These are phyloP conservation scores for Morella rubra DNA, from an alignment of 306 rosid species.

Conservation along the genomic window DNA sequence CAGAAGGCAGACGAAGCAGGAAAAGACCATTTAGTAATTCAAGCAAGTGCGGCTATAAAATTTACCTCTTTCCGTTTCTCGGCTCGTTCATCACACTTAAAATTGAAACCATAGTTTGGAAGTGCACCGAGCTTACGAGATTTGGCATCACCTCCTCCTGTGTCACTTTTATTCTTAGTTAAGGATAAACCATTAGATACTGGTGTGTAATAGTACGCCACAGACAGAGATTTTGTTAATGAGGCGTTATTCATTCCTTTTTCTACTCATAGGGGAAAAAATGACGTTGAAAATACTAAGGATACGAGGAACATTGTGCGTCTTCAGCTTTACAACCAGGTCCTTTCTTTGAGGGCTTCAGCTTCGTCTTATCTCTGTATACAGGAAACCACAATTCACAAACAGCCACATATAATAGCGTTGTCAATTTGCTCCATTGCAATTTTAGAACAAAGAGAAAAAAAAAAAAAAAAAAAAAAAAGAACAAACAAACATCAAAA, in stretches of 20 bases:
- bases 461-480: not conserved
- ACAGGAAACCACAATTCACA: conserved; percentile 26
- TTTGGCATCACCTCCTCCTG: conserved; percentile 56
- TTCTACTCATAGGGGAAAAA: conserved; percentile 14
- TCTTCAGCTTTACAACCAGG: conserved; percentile 48
- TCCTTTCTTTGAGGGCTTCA: conserved; percentile 47
- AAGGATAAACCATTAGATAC: conserved; percentile 41
- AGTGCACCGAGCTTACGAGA: conserved; percentile 57
- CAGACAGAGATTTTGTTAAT: not conserved
- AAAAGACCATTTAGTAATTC: conserved; percentile 16
- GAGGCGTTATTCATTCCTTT: conserved; percentile 18
- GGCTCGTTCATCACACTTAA: conserved; percentile 94
- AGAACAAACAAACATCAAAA: not conserved
- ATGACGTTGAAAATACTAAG: conserved; percentile 34
- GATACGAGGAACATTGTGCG: conserved; percentile 73
- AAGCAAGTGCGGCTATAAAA: conserved; percentile 21
- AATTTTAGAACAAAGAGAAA: not conserved
- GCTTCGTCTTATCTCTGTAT: conserved; percentile 66
- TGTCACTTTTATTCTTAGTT: conserved; percentile 52
- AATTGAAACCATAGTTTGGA: conserved; percentile 93
- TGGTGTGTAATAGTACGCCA: conserved; percentile 1
- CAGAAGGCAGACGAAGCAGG: conserved; percentile 12
- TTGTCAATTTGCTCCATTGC: not conserved
- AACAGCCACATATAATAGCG: conserved; percentile 18
- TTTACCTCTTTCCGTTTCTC: conserved; percentile 83